Conservation (phyloP, 345 rosid genomes). For the Aurinia saxatilis region DNA sequence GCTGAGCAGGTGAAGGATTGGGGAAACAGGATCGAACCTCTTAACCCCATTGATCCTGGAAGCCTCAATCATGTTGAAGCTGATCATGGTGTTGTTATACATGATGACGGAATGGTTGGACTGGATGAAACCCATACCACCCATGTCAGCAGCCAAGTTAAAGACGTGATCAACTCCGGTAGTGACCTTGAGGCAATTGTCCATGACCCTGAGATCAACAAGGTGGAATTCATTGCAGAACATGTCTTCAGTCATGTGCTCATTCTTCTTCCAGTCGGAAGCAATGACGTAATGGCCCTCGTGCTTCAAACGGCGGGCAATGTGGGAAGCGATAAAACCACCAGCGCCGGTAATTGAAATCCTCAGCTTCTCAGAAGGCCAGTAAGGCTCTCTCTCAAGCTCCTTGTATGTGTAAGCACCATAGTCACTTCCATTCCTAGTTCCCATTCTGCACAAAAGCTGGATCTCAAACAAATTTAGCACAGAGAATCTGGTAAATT, state of each 20-base stretch:
- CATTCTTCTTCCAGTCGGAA: constrained; percentile 99
- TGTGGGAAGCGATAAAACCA: constrained; percentile 96
- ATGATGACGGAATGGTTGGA: constrained; percentile 96
- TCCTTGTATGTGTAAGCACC: constrained; percentile 78
- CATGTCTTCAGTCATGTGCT: constrained; percentile 98
- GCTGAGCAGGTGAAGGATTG: neutral
- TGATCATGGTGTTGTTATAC: constrained; percentile 98
- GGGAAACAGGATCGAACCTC: constrained; percentile 63
- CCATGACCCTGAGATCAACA: constrained; percentile 95
- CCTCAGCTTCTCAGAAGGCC: constrained; percentile 83
- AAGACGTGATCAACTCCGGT: constrained; percentile 76
- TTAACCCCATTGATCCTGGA: constrained; percentile 80
- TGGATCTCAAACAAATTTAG: neutral
- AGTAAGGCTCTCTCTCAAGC: constrained; percentile 83
- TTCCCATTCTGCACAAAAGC: constrained; percentile 53
- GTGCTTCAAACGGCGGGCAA: constrained; percentile 89
- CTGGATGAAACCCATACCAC: constrained; percentile 99
- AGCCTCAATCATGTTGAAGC: constrained; percentile 97
- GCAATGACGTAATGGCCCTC: constrained; percentile 97
- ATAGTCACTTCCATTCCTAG: constrained; percentile 46
- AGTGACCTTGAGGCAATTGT: constrained; percentile 84
- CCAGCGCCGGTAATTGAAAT: constrained; percentile 92
- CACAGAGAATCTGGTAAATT: too few relatives aligned
- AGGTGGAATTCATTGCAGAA: constrained; percentile 96
- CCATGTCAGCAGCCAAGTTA: constrained; percentile 99